Conservation (phyloP, 2,329 filamentous ascomycete genomes). For the Aspergillus sp. region DNA sequence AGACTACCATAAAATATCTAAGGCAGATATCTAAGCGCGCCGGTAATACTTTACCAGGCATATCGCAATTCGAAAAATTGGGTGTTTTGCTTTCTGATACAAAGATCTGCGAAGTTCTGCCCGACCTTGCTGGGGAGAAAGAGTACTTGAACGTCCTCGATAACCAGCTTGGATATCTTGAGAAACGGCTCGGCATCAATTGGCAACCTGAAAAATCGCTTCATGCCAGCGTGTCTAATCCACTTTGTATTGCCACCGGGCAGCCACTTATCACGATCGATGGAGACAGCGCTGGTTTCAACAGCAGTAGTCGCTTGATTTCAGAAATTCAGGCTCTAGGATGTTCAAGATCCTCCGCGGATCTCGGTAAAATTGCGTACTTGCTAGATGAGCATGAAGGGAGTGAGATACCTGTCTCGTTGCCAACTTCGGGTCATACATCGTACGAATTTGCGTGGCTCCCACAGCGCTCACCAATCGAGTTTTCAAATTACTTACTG, state of each 20-base stretch:
- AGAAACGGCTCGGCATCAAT: conserved; percentile 24
- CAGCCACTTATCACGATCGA: conserved; percentile 20
- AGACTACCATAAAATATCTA: conserved; percentile 19
- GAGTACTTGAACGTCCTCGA: conserved; percentile 21
- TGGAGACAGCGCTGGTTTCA: conserved; percentile 19
- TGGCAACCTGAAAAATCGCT: conserved; percentile 18
- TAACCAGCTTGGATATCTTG: conserved; percentile 20
- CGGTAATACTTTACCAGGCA: conserved; percentile 16
- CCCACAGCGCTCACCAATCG: conserved; percentile 28
- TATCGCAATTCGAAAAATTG: conserved; percentile 17
- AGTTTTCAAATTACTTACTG: conserved; percentile 16
- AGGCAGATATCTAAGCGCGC: conserved; percentile 17
- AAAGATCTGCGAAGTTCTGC: conserved; percentile 14
- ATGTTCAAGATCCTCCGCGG: conserved; percentile 23
- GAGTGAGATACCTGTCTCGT: conserved; percentile 15
- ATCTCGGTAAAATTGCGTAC: conserved; percentile 23
- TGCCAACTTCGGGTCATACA: conserved; percentile 1
- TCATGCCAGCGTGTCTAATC: conserved; percentile 14
- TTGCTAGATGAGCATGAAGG: conserved; percentile 33
- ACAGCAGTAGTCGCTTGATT: conserved; percentile 18
- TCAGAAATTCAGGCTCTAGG: conserved; percentile 22
- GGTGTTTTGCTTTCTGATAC: conserved; percentile 15
- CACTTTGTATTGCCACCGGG: conserved; percentile 11
- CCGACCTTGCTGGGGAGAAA: conserved; percentile 15
- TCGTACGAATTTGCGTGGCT: conserved; percentile 26